These are phyloP conservation scores for Fragaria iinumae DNA, from an alignment of 306 rosid genomes.

Conservation along the genomic window DNA sequence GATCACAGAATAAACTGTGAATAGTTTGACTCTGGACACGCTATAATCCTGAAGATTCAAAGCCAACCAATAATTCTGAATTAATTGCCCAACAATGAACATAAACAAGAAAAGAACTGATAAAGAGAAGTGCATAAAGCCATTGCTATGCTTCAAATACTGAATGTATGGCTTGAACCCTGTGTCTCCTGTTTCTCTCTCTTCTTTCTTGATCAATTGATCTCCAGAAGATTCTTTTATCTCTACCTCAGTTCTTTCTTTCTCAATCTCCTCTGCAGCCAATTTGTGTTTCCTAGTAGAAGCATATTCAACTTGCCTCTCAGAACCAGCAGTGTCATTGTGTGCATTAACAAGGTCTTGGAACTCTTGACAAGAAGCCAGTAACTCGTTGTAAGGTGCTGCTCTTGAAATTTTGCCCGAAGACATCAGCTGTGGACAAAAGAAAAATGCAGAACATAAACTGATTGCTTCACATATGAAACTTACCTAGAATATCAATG, in stretches of 20 bases:
- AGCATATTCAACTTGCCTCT: constrained; percentile 15
- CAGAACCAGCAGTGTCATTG: constrained; percentile 42
- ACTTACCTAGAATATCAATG: background rate
- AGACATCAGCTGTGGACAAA: constrained; percentile 44
- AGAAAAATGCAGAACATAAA: background rate
- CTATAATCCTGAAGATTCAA: constrained; percentile 37
- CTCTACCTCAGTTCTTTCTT: constrained; percentile 21
- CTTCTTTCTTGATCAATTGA: constrained; percentile 56
- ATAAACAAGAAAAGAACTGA: constrained; percentile 25
- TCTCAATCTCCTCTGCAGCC: constrained; percentile 22
- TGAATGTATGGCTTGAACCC: constrained; percentile 58
- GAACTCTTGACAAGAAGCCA: constrained; percentile 49
- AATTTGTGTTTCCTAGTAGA: constrained; percentile 1
- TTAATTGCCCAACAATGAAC: constrained; percentile 39
- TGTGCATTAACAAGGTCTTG: constrained; percentile 61
- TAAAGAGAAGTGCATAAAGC: constrained; percentile 36
- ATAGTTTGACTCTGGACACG: constrained; percentile 31
- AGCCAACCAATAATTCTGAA: constrained; percentile 57
- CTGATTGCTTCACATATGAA: background rate
- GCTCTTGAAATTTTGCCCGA: constrained; percentile 43
- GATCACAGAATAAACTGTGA: constrained; percentile 40
- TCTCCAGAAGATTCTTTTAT: constrained; percentile 16
- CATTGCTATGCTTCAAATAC: constrained; percentile 46
- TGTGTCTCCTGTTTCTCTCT: constrained; percentile 49
- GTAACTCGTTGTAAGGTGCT: constrained; percentile 39